These are phyloP conservation scores for Oryza brachyantha DNA, from an alignment of 176 grass and related monocot species.

Conservation along the genomic window DNA sequence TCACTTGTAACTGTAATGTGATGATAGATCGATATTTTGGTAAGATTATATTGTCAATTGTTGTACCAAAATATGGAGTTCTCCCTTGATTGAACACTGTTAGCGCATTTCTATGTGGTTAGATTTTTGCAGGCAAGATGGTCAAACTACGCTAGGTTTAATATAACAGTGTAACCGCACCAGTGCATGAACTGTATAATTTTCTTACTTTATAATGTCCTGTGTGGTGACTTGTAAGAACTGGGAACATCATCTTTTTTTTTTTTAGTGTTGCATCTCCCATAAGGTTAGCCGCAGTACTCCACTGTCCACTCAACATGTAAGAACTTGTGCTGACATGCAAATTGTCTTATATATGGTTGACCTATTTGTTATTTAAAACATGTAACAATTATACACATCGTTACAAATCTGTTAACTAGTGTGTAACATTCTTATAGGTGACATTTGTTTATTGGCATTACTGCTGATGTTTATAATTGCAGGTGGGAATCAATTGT, in stretches of 20 bases:
- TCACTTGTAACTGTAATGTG: slow-evolving; percentile 11
- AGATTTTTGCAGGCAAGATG: not conserved
- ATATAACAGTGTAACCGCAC: not conserved
- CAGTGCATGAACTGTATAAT: not conserved
- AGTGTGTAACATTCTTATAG: not conserved
- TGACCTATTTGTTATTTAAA: not conserved
- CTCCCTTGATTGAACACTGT: not conserved
- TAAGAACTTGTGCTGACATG: not conserved
- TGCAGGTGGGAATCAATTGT: slow-evolving; percentile 1
- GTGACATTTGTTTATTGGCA: not conserved
- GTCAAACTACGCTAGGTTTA: not conserved
- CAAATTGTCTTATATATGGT: not conserved
- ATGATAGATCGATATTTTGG: not conserved
- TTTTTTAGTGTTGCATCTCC: not conserved
- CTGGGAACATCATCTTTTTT: too few species aligned
- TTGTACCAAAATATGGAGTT: not conserved
- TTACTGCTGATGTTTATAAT: not conserved
- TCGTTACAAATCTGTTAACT: not conserved
- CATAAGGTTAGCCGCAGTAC: not conserved
- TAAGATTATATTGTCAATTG: not conserved
- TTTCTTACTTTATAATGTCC: not conserved
- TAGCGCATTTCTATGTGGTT: not conserved
- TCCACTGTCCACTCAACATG: not conserved
- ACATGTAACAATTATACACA: not conserved
- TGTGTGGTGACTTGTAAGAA: not conserved